Evolutionary conservation across 768 basidiomycete species (phyloP), one percentile per base, ranked within the genome.

Genomic region (Russula sp.): DNA sequence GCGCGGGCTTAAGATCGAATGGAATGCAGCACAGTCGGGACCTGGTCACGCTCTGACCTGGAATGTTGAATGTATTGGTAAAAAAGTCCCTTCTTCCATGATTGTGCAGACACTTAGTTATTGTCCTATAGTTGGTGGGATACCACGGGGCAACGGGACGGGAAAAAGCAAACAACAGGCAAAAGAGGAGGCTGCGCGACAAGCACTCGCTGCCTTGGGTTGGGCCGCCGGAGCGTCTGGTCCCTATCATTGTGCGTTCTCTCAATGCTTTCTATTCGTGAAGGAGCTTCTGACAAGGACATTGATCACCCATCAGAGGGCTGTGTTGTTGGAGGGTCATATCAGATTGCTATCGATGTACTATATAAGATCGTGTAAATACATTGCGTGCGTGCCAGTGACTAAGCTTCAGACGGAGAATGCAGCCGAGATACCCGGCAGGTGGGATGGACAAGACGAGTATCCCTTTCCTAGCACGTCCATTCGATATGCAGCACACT

Each of bases 151-250:
- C 13, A 74, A 77, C 55, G 90, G 89, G 2, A 73, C 72, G n/a
- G 87, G 88, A 32, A 76, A 79, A 58, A 87, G 79, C 73, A 91
- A 91, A 73, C 89, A 91, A 71, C 74, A 83, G 2, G 89, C 89
- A 8, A 91, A 90, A 73, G 89, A 91, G 70, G 86, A 87, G 61
- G 89, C 89, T 0, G 89, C 89, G 20, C 79, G 82, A 62, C 77
- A 84, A 68, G 89, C 89, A 10, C 89, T 83, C 74, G 82, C 84
- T 70, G 80, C 82, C 10, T 86, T 91, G 87, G 89, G 89, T 38
- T 90, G 89, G 89, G 83, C 84, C 60, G 73, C 76, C 53, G 44
- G 50, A 30, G 65, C 62, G 13, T 46, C 18, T 16, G 59, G 59
- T 6, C 38, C 48, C 18, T 57, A 61, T 32, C 26, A 50, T 24